Percentiles rank a stretch among this genome's conserved stretches.
phyloP scores from a whole-genome alignment of 352 stramenopile genomes.

The Blastocystis sp. region DNA sequence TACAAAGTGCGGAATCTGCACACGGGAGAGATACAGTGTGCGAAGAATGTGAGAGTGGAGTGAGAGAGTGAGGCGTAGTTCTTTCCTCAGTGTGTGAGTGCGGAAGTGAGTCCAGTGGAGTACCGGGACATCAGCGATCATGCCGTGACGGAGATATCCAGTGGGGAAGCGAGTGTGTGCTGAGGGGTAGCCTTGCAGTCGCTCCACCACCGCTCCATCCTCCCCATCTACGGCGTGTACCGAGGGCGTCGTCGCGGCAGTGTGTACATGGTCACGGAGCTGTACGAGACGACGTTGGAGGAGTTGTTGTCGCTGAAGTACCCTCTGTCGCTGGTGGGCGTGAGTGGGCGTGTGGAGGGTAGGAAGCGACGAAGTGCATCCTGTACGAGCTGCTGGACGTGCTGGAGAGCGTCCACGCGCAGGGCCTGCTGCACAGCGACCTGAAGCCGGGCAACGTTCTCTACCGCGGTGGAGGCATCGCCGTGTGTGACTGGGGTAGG shows the following conservation, averaged over 20 bases:
- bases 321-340: not conserved
- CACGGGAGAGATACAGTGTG: constrained; percentile 16
- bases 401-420: not conserved
- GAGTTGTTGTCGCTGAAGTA: not conserved
- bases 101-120: not conserved
- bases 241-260: constrained; percentile 18
- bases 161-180: not conserved
- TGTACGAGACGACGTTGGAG: constrained; percentile 25
- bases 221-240: not conserved
- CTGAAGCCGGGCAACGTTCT: constrained; percentile 28
- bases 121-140: constrained; percentile 18
- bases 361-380: constrained; percentile 22
- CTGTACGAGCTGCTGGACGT: not conserved
- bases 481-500: constrained; percentile 16
- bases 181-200: not conserved
- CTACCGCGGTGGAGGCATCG: not conserved
- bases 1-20: constrained; percentile 40
- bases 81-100: not conserved
- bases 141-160: constrained; percentile 5
- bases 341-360: not conserved
- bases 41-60: not conserved
- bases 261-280: constrained; percentile 36
- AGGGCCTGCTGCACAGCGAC: not conserved
- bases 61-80: too few relatives aligned
- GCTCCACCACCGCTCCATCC: not conserved